Evolutionary conservation across 345 rosid genomes (phyloP).

Genomic region (Aethionema arabicum): DNA sequence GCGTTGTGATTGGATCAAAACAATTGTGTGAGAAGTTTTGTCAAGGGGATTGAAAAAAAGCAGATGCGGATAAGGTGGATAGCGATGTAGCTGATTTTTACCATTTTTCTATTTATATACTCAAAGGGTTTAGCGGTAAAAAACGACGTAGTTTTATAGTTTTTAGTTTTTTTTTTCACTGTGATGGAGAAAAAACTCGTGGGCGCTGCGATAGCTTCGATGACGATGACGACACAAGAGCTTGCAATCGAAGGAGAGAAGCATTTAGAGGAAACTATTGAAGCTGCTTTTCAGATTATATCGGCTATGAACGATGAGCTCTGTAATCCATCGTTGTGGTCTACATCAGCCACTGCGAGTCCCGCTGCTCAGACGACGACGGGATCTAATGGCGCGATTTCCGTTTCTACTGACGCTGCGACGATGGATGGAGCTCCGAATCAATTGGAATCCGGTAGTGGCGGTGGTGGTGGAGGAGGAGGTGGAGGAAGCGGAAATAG

Average conservation of each 20-base stretch:
- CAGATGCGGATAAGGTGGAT: slow-evolving; percentile 35
- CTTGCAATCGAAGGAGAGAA: slow-evolving; percentile 86
- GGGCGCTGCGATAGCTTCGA: slow-evolving; percentile 18
- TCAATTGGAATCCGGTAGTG: slow-evolving; percentile 48
- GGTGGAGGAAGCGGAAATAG: slow-evolving; percentile 59
- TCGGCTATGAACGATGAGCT: slow-evolving; percentile 95
- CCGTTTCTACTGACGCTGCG: slow-evolving; percentile 47
- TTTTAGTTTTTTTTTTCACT: not conserved
- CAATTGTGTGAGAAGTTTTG: slow-evolving; percentile 27
- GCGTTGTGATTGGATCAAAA: slow-evolving; percentile 41
- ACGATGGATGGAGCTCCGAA: slow-evolving; percentile 43
- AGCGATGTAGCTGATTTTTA: slow-evolving; percentile 39
- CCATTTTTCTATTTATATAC: not conserved
- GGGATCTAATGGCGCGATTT: slow-evolving; percentile 34
- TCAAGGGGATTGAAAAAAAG: slow-evolving; percentile 20
- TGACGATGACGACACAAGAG: slow-evolving; percentile 65
- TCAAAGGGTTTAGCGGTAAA: not conserved
- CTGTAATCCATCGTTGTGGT: slow-evolving; percentile 83
- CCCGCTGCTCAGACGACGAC: slow-evolving; percentile 23
- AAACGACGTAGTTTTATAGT: not conserved
- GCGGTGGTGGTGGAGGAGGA: slow-evolving; percentile 43
- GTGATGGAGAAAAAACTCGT: slow-evolving; percentile 33
- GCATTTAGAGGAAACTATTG: slow-evolving; percentile 83
- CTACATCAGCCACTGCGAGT: slow-evolving; percentile 45
- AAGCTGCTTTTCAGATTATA: slow-evolving; percentile 81